Percentiles rank a stretch among this genome's conserved stretches.
Conservation (phyloP, 148 eudicot species). For the Camellia sinensis region DNA sequence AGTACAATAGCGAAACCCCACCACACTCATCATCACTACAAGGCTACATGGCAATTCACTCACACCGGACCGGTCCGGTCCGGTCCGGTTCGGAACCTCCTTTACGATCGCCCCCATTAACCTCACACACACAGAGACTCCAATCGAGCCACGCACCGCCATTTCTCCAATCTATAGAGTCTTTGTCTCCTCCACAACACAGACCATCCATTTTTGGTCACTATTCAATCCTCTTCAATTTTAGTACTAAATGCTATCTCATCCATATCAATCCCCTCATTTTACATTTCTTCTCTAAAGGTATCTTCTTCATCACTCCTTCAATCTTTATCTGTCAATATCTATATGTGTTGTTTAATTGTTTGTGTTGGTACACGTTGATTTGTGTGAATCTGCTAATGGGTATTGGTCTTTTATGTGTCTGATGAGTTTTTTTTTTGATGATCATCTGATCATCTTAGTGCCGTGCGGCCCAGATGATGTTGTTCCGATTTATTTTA, state of each 20-base stretch:
- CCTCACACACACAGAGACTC: not conserved
- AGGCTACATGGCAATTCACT: no score
- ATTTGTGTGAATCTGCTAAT: conserved; percentile 16
- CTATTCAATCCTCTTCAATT: not conserved
- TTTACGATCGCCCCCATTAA: not conserved
- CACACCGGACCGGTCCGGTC: no score
- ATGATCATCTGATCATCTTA: not conserved
- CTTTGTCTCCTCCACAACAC: not conserved
- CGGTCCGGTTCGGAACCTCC: not conserved
- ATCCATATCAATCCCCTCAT: not conserved
- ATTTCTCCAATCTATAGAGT: not conserved
- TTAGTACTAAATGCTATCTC: not conserved
- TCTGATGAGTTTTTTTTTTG: not conserved
- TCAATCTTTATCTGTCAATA: not conserved
- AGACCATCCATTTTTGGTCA: not conserved
- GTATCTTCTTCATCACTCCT: conserved; percentile 2
- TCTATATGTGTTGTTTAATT: not conserved
- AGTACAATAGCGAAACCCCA: not conserved
- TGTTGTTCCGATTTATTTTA: not conserved
- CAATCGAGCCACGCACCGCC: not conserved
- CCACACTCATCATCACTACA: no score
- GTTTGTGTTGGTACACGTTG: not conserved
- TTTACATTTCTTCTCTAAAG: not conserved
- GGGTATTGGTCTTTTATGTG: conserved; percentile 12
- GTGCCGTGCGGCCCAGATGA: not conserved